Evolutionary conservation across 23 red algal genomes (phyloP).

Genomic region (Gracilaria gracilis): DNA sequence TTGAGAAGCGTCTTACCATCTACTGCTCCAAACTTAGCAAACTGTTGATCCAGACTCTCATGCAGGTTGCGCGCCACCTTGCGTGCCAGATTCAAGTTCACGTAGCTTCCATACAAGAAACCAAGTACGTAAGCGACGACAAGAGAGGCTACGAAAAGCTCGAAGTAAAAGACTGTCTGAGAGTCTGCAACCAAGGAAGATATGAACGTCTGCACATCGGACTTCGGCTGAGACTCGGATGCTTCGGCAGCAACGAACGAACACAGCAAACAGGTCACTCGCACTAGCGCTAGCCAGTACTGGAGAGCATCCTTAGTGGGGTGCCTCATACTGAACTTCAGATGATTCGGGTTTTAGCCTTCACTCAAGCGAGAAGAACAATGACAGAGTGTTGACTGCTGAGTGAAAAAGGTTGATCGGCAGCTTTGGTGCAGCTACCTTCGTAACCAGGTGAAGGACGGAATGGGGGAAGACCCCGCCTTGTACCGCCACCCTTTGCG

Average conservation of each 20-base stretch:
- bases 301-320: neutral
- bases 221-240: neutral
- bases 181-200: conserved; percentile 28
- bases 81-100: conserved; percentile 48
- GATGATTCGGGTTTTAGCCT: neutral
- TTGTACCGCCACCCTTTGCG: too few relatives aligned
- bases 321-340: neutral
- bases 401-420: too few relatives aligned
- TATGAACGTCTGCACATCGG: conserved; percentile 16
- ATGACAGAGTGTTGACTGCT: too few relatives aligned
- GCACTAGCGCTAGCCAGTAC: neutral
- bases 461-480: too few relatives aligned
- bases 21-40: conserved; percentile 46
- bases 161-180: conserved; percentile 53
- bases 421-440: too few relatives aligned
- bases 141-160: conserved; percentile 52
- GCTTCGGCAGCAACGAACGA: neutral
- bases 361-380: neutral
- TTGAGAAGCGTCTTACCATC: conserved; percentile 53
- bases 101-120: conserved; percentile 39
- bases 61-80: conserved; percentile 18
- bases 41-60: conserved; percentile 46
- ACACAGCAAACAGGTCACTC: neutral
- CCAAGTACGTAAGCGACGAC: conserved; percentile 43
- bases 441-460: too few relatives aligned